Evolutionary conservation across 129 eudicot species (phyloP), one percentile per base, ranked within the genome.

Genomic region (Logfia minima): DNA sequence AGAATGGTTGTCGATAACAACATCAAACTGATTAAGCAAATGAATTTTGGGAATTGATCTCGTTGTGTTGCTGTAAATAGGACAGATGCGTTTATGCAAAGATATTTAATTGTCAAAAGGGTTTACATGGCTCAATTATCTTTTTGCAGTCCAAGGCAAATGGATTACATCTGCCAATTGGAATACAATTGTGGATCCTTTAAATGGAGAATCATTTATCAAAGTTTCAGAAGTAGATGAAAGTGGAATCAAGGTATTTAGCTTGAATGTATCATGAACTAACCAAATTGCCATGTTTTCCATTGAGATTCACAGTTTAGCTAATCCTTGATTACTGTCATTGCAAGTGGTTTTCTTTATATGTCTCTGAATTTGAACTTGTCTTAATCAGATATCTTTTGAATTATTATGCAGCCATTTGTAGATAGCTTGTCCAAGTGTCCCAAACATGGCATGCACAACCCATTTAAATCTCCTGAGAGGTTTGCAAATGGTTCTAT

Each of bases 381-480:
- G 14, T n/a, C 56, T 71, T 32, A 26, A 61, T 32, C 28, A 29
- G 10, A 26, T 67, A 58, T 73, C 0, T 75, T 1, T 68, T 73
- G 68, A 72, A 37, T 80, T 59, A 11, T 68, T 71, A 22, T 85
- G 85, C 96, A 95, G 97, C 99, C 97, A 71, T 95, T 91, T 83
- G 95, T 95, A 72, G 96, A 95, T 52, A 95, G 99, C 88, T 85
- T 91, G 83, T 75, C 96, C 66, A 77, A 78, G 66, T 88, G 96
- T 75, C 94, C 99, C 71, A 95, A 95, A 83, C 97, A 89, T 81
- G 97, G 97, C 71, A 79, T 95, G 61, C 96, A 91, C 77, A 95
- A 95, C 74, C 96, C 99, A 19, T 95, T 95, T 71, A 95, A 95
- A 81, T 81, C 92, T 51, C 99, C 95, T 14, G 99, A 95, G 78